Evolutionary conservation across 768 basidiomycete species (phyloP), one percentile per base, ranked within the genome.

Genomic region (Suillus discolor): DNA sequence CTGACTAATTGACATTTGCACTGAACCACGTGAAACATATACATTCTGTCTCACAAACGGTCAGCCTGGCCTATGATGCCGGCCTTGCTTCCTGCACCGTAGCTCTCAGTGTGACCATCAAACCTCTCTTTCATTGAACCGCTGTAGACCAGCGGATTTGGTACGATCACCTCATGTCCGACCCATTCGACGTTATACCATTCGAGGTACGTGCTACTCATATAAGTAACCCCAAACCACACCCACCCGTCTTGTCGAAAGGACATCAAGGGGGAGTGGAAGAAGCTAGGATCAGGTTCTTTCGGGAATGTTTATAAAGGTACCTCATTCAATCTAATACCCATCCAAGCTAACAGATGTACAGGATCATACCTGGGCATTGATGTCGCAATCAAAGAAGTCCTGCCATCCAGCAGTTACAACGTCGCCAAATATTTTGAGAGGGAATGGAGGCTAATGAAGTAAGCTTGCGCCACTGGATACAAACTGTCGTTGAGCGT

Each of bases 401-500:
- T 99, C 4, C 83, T 97, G 9, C 94, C 94, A 0, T 95, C 92
- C 25, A 91, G 79, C 6, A 93, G 92, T 65, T 98, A 98, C 78
- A 94, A 97, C 71, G 95, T 97, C 42, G 85, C 90, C 71, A 99
- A 99, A 79, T 99, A 99, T 81, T 97, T 99, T 76, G 94, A 97
- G 73, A 87, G 97, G n/a, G 97, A 99, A 83, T 97, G 96, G 94
- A 85, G 93, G 38, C 86, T 99, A 38, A 97, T 98, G 95, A 94
- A 95, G 84, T 86, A 72, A 67, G 78, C 71, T 1, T 42, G 25
- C n/a, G n/a, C n/a, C n/a, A n/a, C 28, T 11, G 8, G 34, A 62
- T 28, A 45, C 66, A 72, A 51, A 73, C 44, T 0, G 31, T 9
- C 31, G 23, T 36, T 54, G 18, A 23, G n/a, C 57, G 6, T 59